phyloP scores from a whole-genome alignment of 2,329 filamentous ascomycete genomes.

The Aaosphaeria pasadenensis region DNA sequence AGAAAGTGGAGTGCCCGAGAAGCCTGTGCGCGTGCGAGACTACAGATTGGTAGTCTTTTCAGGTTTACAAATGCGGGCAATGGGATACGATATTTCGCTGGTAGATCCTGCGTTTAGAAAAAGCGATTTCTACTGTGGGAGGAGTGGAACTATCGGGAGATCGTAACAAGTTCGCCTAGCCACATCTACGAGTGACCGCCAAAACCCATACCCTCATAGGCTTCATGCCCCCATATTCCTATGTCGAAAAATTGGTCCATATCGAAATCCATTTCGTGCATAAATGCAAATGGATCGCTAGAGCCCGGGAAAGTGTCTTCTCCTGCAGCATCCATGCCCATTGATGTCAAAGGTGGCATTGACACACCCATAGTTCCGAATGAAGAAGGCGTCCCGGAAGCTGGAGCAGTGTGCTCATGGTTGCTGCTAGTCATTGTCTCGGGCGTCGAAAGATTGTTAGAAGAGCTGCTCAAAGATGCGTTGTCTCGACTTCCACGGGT shows the following conservation, averaged over 20 bases:
- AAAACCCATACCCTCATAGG: constrained; percentile 26
- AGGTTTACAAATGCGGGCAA: no score
- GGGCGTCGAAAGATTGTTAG: constrained; percentile 6
- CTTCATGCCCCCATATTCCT: constrained; percentile 28
- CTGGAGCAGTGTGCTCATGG: neutral
- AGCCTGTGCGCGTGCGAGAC: no score
- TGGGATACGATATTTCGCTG: no score
- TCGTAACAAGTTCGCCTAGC: no score
- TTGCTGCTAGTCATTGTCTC: neutral
- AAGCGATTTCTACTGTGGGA: no score
- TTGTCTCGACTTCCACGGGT: constrained; percentile 8
- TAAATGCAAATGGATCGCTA: constrained; percentile 18
- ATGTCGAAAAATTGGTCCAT: constrained; percentile 33
- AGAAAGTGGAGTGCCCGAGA: no score
- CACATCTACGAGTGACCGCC: constrained; percentile 5
- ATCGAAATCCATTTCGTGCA: constrained; percentile 26
- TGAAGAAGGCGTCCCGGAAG: neutral
- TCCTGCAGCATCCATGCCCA: constrained; percentile 2
- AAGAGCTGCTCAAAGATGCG: constrained; percentile 1
- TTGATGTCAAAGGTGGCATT: neutral
- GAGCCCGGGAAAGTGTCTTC: constrained; percentile 1
- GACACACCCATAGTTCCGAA: neutral
- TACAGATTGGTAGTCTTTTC: no score
- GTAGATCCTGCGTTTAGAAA: no score
- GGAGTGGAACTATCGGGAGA: no score